A percentile compares a stretch with the other conserved stretches of the same genome.
Conservation (phyloP, 1,139 yeast genomes). For the Pichia inconspicua region DNA sequence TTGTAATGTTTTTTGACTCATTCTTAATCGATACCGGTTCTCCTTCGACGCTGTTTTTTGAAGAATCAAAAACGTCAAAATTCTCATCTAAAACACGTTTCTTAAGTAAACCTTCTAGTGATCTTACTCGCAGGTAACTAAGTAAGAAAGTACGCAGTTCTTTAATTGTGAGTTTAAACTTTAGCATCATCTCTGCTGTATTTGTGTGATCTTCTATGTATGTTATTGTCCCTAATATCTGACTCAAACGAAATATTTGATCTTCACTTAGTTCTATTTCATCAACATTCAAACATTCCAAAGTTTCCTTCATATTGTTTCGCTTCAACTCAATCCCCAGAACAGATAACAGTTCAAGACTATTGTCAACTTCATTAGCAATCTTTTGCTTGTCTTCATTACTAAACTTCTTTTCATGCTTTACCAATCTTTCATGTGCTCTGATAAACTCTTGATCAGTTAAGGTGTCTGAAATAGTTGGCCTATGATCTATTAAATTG, state of each 20-base stretch:
- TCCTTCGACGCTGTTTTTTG: background rate
- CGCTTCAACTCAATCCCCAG: conserved; percentile 18
- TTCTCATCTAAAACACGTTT: conserved; percentile 6
- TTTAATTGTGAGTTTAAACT: conserved; percentile 34
- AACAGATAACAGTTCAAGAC: conserved; percentile 22
- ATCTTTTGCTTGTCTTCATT: conserved; percentile 36
- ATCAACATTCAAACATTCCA: conserved; percentile 12
- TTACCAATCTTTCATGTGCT: conserved; percentile 38
- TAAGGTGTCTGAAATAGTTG: conserved; percentile 16
- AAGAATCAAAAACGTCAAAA: background rate
- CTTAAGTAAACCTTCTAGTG: conserved; percentile 21
- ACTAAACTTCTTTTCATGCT: conserved; percentile 41
- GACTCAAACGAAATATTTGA: conserved; percentile 17
- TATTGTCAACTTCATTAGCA: conserved; percentile 37
- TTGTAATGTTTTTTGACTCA: background rate
- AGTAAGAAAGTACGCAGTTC: conserved; percentile 36
- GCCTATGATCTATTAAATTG: conserved; percentile 12
- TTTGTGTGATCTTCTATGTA: conserved; percentile 33
- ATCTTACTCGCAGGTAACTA: conserved; percentile 30
- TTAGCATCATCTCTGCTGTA: conserved; percentile 33
- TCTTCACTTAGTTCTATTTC: conserved; percentile 9
- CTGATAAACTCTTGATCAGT: conserved; percentile 13
- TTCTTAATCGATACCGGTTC: background rate
- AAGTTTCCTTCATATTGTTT: conserved; percentile 2
- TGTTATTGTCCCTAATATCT: conserved; percentile 35